Conservation (phyloP, 345 rosid species). For the Citropsis articulata region DNA sequence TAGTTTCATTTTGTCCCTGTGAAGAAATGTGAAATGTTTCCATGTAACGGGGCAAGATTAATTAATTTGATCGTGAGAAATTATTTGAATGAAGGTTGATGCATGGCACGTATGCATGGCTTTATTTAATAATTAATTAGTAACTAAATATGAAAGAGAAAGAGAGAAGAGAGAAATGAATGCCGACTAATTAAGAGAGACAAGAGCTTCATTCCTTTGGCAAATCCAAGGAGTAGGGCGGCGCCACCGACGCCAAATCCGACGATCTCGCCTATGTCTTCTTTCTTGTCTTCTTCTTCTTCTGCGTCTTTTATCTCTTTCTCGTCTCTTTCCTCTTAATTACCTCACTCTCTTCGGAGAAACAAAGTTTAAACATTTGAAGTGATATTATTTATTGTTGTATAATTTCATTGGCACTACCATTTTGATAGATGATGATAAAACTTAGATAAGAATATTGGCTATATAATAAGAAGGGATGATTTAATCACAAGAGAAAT, state of each 20-base stretch:
- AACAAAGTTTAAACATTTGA: too few species aligned
- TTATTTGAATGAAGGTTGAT: neutral
- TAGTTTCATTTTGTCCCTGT: neutral
- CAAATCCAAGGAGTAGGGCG: conserved; percentile 60
- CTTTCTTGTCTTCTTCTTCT: conserved; percentile 18
- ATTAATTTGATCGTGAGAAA: neutral
- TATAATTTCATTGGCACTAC: too few species aligned
- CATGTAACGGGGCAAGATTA: neutral
- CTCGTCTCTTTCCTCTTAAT: neutral
- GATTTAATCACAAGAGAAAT: neutral
- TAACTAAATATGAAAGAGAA: neutral
- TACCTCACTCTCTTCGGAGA: neutral
- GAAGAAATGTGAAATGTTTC: neutral
- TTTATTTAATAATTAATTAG: too few species aligned
- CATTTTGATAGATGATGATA: neutral
- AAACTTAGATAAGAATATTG: neutral
- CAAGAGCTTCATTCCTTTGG: conserved; percentile 40
- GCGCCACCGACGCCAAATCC: conserved; percentile 51
- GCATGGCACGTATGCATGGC: neutral
- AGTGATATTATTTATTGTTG: too few species aligned
- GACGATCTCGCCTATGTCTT: conserved; percentile 45
- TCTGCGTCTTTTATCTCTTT: neutral
- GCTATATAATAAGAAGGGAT: too few species aligned
- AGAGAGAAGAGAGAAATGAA: neutral
- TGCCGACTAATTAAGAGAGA: conserved; percentile 28